Evolutionary conservation across 2,329 filamentous ascomycete species (phyloP), one percentile per base, ranked within the genome.

Genomic region (Rhytidhysteron rufulum): DNA sequence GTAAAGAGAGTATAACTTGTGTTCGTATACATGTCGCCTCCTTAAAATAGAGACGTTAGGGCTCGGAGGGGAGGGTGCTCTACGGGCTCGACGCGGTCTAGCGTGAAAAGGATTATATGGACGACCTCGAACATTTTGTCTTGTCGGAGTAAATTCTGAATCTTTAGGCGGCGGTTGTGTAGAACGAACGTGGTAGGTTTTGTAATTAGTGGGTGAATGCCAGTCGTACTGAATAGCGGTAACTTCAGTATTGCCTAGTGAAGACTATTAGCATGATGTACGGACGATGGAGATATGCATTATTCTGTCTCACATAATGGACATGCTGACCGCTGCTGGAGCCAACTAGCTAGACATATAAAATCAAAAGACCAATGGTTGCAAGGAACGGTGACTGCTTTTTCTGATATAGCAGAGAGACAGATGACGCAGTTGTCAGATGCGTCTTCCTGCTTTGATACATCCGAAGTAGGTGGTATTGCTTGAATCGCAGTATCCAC

Each of bases 281-380:
- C 5, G 13, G 16, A 34, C 6, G 11, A 22, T 33, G 33, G 37
- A 34, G 22, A 5, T 25, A 18, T 36, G 22, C 20, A 24, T 22
- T 2, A 60, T 54, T n/a, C 10, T 15, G 25, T 82, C 71, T 30
- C 83, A 78, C 90, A 97, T 38, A 96, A 72, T 15, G 91, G 90
- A 57, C 90, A 96, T 34, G 73, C 77, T 1, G 82, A 73, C 8
- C 79, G 78, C 48, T 85, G 73, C 51, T 88, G 77, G 4, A 95
- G 71, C 90, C 91, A 96, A 65, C 77, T 89, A 17, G 83, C 68
- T 5, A 95, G 77, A 63, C 90, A 97, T 10, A 88, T 63, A 58
- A 89, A 94, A 70, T 96, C 89, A 61, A 94, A 95, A 51, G 82
- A 80, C 42, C 73, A 68, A 69, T 97, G 90, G 31, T 79, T 76